phyloP scores from a whole-genome alignment of 495 filamentous ascomycete species.

The Aspergillus conjunctus region DNA sequence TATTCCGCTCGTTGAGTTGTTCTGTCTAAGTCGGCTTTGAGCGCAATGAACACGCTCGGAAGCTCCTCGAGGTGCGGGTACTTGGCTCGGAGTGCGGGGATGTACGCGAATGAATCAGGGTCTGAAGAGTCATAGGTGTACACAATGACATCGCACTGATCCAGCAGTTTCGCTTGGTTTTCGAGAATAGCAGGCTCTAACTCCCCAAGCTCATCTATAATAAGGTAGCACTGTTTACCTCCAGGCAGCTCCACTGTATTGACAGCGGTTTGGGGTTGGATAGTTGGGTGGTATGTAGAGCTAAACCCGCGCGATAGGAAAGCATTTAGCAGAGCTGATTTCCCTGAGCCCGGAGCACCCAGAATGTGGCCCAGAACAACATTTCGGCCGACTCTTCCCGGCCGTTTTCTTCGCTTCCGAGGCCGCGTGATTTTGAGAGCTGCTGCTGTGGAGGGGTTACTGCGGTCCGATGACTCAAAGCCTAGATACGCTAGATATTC shows the following conservation, averaged over 20 bases:
- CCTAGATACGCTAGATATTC: constrained; percentile 95
- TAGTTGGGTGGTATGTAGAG: constrained; percentile 87
- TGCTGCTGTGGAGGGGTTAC: constrained; percentile 66
- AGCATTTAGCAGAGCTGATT: constrained; percentile 84
- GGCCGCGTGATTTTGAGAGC: constrained; percentile 91
- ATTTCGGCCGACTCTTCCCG: constrained; percentile 85
- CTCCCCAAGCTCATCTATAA: constrained; percentile 94
- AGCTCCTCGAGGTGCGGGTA: constrained; percentile 83
- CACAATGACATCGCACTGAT: constrained; percentile 88
- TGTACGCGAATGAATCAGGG: constrained; percentile 90
- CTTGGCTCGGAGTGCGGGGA: constrained; percentile 75
- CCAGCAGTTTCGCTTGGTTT: constrained; percentile 86
- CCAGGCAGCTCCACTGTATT: constrained; percentile 96
- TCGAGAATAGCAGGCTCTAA: constrained; percentile 91
- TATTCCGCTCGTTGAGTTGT: constrained; percentile 87
- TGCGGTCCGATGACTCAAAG: constrained; percentile 71
- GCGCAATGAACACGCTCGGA: constrained; percentile 84
- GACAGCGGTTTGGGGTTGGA: constrained; percentile 88
- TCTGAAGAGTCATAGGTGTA: constrained; percentile 97
- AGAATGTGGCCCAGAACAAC: constrained; percentile 97
- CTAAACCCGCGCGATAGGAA: constrained; percentile 89
- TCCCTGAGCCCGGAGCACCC: constrained; percentile 79
- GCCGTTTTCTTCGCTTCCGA: constrained; percentile 77
- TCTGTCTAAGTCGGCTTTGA: constrained; percentile 93
- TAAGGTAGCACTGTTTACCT: constrained; percentile 95